Evolutionary conservation across 345 rosid species (phyloP).

Genomic region (Eucalyptus regnans): DNA sequence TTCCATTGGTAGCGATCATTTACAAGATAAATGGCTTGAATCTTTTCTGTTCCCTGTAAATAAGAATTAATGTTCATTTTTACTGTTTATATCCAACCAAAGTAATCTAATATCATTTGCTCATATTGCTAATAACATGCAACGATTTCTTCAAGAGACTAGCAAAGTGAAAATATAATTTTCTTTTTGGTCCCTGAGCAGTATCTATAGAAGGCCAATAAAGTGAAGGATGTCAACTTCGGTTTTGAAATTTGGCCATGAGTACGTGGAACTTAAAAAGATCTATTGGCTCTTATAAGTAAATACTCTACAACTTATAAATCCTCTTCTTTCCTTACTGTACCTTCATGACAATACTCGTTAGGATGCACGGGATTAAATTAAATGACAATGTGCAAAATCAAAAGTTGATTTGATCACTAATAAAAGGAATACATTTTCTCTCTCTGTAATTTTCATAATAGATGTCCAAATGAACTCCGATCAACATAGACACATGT

Average conservation of each 20-base stretch:
- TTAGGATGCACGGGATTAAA: background rate
- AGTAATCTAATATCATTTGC: background rate
- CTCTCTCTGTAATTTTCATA: too few relatives aligned
- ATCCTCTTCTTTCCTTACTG: background rate
- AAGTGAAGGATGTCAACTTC: background rate
- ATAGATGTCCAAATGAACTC: too few relatives aligned
- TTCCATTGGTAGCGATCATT: too few relatives aligned
- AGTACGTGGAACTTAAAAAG: too few relatives aligned
- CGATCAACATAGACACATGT: too few relatives aligned
- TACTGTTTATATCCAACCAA: background rate
- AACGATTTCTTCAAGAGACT: background rate
- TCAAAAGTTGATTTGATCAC: background rate
- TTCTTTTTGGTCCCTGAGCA: background rate
- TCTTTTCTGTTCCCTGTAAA: background rate
- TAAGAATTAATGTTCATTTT: background rate
- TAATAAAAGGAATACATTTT: too few relatives aligned
- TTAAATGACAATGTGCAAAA: background rate
- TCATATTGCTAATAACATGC: background rate
- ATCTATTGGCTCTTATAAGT: background rate
- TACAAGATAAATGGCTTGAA: background rate
- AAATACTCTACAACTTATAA: too few relatives aligned
- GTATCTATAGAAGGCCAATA: background rate
- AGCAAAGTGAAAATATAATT: background rate
- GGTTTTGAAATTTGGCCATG: background rate
- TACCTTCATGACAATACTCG: too few relatives aligned